Base-by-base conservation (phyloP, 1,139 yeast genomes). In the Meyerozyma smithsonii region DNA sequence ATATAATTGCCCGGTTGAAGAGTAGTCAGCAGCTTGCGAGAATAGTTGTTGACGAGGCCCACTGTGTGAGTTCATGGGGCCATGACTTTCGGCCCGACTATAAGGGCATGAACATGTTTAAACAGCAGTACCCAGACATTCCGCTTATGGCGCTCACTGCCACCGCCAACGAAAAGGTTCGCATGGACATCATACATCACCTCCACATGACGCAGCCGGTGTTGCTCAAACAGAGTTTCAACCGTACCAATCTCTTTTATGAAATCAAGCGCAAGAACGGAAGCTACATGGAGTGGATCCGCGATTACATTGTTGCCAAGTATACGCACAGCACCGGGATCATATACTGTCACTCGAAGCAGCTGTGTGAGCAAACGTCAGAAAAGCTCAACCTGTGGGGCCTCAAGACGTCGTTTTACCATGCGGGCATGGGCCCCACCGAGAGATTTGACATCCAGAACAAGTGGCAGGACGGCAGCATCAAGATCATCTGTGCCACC, bases 21-120 rank as follows among this genome's bases (percentile, higher is more conserved):
- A 65, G 69, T 3, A 72, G 71, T 30, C 66, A 72, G 5, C 66
- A 69, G 50, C 64, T 94, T 32, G 96, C 97, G 0, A 69, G 97
- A 40, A 77, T 94, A 25, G 97, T 94, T 8, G 89, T 94, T 36
- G 99, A 94, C 63, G 99, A 94, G 57, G 98, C 98, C 0, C 99
- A 94, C 63, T 94, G 99, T 72, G 95, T 94, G 42, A 87, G 96
- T 44, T 85, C 95, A 8, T 94, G 99, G 99, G 99, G 99, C 14
- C 98, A 94, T 61, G 98, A 94, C 62, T 94, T 94, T 59, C 72
- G 99, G 43, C 97, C 97, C 0, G 97, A 92, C 59, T 94, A 94
- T 62, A 87, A 89, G 53, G 84, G 82, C 23, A 69, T 94, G 59
- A 81, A 81, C 30, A 73, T 74, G 47, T 84, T 94, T 59, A 87